These are phyloP conservation scores for Luffa aegyptiaca DNA, from an alignment of 306 rosid genomes.

Conservation along the genomic window DNA sequence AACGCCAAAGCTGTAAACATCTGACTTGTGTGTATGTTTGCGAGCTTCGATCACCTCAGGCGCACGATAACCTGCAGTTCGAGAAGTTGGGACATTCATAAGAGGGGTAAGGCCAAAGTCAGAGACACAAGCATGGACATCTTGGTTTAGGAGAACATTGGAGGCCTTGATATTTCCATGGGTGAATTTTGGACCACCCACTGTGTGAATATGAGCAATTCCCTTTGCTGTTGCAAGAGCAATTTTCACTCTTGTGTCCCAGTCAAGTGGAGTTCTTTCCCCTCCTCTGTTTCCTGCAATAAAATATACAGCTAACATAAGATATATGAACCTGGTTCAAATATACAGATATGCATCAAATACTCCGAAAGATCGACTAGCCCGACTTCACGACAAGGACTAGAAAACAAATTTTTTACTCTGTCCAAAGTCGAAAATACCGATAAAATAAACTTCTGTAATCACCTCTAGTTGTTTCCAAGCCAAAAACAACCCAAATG, in stretches of 20 bases:
- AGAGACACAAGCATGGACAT: constrained; percentile 64
- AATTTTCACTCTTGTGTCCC: constrained; percentile 72
- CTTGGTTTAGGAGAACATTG: constrained; percentile 75
- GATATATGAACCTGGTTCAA: neutral
- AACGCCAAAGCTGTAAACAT: constrained; percentile 88
- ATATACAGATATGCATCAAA: neutral
- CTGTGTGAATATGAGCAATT: constrained; percentile 67
- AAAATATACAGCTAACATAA: constrained; percentile 2
- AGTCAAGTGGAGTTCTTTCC: constrained; percentile 63
- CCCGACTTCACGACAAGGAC: neutral
- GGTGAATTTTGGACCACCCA: constrained; percentile 74
- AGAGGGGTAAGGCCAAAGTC: constrained; percentile 83
- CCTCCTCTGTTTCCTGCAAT: constrained; percentile 56
- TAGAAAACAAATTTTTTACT: neutral
- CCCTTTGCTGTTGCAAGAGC: constrained; percentile 78
- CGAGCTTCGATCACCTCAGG: constrained; percentile 87
- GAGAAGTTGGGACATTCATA: constrained; percentile 72
- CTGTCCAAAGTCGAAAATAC: neutral
- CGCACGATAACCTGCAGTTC: constrained; percentile 88
- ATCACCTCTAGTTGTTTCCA: neutral
- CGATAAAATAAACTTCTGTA: neutral
- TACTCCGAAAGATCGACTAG: neutral
- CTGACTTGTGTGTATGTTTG: constrained; percentile 84
- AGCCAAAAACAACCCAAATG: neutral
- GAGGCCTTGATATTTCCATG: constrained; percentile 88